A percentile compares a stretch with the other conserved stretches of the same genome.
phyloP scores from a whole-genome alignment of 345 rosid genomes.

The Mercurialis annua region DNA sequence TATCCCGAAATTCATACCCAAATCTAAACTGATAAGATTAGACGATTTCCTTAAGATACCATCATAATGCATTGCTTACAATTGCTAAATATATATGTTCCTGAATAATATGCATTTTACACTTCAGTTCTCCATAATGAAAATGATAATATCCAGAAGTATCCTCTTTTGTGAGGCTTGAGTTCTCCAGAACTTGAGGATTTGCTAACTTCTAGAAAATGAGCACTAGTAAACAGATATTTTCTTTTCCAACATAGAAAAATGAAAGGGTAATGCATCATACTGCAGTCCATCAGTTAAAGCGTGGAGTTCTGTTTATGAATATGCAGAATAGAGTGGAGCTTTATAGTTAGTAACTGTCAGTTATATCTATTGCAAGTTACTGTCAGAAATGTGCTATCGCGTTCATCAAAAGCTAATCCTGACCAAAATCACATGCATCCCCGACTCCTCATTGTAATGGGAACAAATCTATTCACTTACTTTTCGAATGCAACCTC shows the following conservation, averaged over 20 bases:
- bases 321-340: neutral
- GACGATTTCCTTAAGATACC: neutral
- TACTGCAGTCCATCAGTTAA: neutral
- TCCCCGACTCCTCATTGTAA: neutral
- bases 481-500: neutral
- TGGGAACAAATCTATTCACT: neutral
- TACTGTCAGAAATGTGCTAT: neutral
- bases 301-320: neutral
- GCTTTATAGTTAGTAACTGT: neutral
- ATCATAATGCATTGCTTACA: neutral
- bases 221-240: neutral
- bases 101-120: too few relatives aligned
- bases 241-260: neutral
- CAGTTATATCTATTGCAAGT: neutral
- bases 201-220: neutral
- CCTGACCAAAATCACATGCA: neutral
- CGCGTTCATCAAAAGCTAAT: neutral
- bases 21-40: neutral
- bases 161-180: neutral
- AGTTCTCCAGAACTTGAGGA: neutral
- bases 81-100: neutral
- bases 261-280: neutral
- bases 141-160: neutral
- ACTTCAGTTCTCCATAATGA: too few relatives aligned
- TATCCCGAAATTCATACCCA: neutral